Conservation (phyloP, 768 basidiomycete species). For the Exsudoporus frostii region DNA sequence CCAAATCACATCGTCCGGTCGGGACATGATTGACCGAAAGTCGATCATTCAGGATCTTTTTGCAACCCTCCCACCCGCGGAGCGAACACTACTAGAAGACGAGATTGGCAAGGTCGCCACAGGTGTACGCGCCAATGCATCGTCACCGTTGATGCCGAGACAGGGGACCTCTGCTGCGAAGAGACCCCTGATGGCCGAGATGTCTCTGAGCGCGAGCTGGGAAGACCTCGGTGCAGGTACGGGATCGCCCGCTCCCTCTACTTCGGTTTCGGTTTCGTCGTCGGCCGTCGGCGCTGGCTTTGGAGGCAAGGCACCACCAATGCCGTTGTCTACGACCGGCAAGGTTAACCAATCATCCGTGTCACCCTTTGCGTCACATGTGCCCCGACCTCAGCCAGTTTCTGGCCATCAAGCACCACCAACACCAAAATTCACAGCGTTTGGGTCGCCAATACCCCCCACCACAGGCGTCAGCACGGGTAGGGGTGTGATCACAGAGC, state of each 20-base stretch:
- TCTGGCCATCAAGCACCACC: slow-evolving; percentile 5
- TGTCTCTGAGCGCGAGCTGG: slow-evolving; percentile 59
- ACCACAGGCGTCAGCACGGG: not conserved
- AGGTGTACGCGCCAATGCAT: slow-evolving; percentile 16
- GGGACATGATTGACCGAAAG: slow-evolving; percentile 45
- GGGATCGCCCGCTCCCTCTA: slow-evolving; percentile 6
- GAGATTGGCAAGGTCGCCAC: slow-evolving; percentile 45
- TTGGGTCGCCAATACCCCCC: slow-evolving; percentile 24
- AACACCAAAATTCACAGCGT: slow-evolving; percentile 25
- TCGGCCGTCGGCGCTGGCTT: slow-evolving; percentile 2
- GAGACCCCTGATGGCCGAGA: slow-evolving; percentile 26
- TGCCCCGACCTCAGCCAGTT: slow-evolving; percentile 1
- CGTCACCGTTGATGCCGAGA: not conserved
- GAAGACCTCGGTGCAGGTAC: slow-evolving; percentile 44
- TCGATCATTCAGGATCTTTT: slow-evolving; percentile 72
- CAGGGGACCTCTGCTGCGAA: slow-evolving; percentile 16
- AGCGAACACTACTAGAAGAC: slow-evolving; percentile 59
- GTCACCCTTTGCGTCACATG: slow-evolving; percentile 9
- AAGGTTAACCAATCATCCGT: not conserved
- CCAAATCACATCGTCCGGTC: slow-evolving; percentile 21
- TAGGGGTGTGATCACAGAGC: slow-evolving; percentile 13
- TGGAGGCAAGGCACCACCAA: slow-evolving; percentile 2
- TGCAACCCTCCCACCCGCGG: slow-evolving; percentile 55
- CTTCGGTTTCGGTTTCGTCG: slow-evolving; percentile 6
- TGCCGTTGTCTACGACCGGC: not conserved